Conservation (phyloP, 345 rosid species). For the Salix udensis region DNA sequence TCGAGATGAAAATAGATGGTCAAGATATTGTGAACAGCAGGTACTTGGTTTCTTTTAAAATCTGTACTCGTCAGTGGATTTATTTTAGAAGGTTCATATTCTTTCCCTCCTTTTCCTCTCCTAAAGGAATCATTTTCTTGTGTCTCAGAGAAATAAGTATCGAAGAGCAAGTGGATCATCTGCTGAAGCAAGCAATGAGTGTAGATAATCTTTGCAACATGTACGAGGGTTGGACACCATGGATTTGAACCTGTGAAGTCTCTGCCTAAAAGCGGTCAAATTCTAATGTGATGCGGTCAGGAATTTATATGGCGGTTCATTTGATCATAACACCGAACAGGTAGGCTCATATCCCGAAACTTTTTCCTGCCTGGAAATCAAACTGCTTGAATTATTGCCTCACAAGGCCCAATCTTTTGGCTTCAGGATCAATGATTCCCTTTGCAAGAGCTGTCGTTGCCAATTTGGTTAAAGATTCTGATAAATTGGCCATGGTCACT, state of each 20-base stretch:
- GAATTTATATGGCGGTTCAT: background rate
- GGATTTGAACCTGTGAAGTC: slow-evolving; percentile 53
- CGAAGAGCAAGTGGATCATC: slow-evolving; percentile 79
- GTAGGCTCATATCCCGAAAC: background rate
- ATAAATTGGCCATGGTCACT: background rate
- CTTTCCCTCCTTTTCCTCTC: background rate
- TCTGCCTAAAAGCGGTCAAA: slow-evolving; percentile 3
- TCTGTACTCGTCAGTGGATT: background rate
- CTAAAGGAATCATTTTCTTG: background rate
- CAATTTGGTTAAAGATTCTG: background rate
- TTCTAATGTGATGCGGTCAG: background rate
- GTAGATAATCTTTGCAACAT: slow-evolving; percentile 90
- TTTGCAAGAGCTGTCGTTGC: background rate
- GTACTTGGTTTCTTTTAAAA: slow-evolving; percentile 30
- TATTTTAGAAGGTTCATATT: background rate
- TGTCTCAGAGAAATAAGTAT: slow-evolving; percentile 58
- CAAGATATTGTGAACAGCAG: slow-evolving; percentile 58
- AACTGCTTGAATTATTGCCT: background rate
- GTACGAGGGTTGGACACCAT: slow-evolving; percentile 99
- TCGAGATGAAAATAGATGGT: slow-evolving; percentile 87
- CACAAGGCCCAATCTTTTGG: background rate
- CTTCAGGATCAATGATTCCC: background rate
- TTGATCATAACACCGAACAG: background rate
- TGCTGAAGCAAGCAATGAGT: slow-evolving; percentile 79
- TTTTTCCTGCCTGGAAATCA: background rate